phyloP scores from a whole-genome alignment of 2,329 filamentous ascomycete species.

The Penicillium rolfsii region DNA sequence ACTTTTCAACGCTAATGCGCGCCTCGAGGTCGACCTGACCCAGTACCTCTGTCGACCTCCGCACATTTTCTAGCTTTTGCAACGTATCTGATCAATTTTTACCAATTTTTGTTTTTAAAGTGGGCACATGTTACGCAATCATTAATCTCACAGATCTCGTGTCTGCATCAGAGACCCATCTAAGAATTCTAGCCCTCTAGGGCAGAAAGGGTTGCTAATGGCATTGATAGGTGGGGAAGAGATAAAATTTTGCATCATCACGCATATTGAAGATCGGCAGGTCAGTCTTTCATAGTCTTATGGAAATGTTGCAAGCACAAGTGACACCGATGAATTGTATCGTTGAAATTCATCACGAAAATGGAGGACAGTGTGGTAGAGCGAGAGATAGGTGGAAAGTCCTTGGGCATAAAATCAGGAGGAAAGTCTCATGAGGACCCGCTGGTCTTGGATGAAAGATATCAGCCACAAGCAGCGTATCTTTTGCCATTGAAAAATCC shows the following conservation, averaged over 20 bases:
- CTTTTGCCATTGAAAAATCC: slow-evolving; percentile 24
- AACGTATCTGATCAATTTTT: not conserved
- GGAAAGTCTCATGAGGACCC: slow-evolving; percentile 31
- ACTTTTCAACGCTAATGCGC: slow-evolving; percentile 30
- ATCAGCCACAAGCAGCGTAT: slow-evolving; percentile 36
- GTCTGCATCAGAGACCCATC: slow-evolving; percentile 3
- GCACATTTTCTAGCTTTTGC: slow-evolving; percentile 4
- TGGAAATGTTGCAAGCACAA: slow-evolving; percentile 5
- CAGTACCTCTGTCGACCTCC: slow-evolving; percentile 19
- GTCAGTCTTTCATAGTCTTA: slow-evolving; percentile 15
- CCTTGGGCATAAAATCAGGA: slow-evolving; percentile 17
- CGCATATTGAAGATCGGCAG: slow-evolving; percentile 25
- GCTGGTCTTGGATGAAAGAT: slow-evolving; percentile 37
- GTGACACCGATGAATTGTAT: not conserved
- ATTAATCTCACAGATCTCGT: not conserved
- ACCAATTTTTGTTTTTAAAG: slow-evolving; percentile 15
- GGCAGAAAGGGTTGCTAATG: not conserved
- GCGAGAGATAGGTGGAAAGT: slow-evolving; percentile 18
- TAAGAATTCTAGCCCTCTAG: slow-evolving; percentile 8
- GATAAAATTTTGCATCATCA: slow-evolving; percentile 26
- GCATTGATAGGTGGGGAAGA: not conserved
- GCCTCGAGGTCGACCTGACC: slow-evolving; percentile 28
- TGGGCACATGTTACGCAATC: not conserved
- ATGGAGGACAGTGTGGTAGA: slow-evolving; percentile 22
- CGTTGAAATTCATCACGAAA: slow-evolving; percentile 22